Evolutionary conservation across 164 flowering plant genomes (phyloP).

Genomic region (Litsea cubeba): DNA sequence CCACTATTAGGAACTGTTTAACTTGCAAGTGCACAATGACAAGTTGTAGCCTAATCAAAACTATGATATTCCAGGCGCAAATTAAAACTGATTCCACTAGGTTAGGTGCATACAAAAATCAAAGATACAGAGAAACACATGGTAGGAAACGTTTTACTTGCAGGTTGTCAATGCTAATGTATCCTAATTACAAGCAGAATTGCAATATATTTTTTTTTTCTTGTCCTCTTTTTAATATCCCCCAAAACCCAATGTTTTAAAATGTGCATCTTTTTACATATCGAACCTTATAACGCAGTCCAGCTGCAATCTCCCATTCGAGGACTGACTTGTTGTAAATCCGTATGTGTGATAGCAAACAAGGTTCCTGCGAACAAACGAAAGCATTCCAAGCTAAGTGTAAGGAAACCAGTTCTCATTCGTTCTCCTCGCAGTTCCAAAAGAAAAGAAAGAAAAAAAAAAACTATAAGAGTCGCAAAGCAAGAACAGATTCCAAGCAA

Average conservation of each 20-base stretch:
- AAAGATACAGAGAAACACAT: too few relatives aligned
- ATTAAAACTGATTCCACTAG: background rate
- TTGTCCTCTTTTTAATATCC: background rate
- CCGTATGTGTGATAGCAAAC: conserved; percentile 74
- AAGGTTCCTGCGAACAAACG: conserved; percentile 59
- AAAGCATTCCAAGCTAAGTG: background rate
- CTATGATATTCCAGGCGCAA: background rate
- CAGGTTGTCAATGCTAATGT: conserved; percentile 82
- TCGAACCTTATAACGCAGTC: conserved; percentile 80
- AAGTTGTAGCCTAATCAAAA: conserved; percentile 14
- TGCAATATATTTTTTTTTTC: too few relatives aligned
- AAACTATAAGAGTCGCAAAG: background rate
- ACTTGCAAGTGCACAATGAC: conserved; percentile 83
- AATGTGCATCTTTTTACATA: background rate
- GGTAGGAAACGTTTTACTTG: conserved; percentile 12
- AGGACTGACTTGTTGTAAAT: conserved; percentile 90
- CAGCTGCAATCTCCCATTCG: conserved; percentile 93
- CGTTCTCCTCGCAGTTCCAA: too few relatives aligned
- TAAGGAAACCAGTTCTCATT: too few relatives aligned
- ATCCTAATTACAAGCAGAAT: background rate
- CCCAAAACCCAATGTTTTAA: background rate
- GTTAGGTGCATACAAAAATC: background rate
- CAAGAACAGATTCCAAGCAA: background rate
- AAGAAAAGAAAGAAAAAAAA: background rate
- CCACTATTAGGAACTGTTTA: background rate